These are phyloP conservation scores for Zoysia matrella DNA, from an alignment of 202 grass and related monocot species.

Conservation along the genomic window DNA sequence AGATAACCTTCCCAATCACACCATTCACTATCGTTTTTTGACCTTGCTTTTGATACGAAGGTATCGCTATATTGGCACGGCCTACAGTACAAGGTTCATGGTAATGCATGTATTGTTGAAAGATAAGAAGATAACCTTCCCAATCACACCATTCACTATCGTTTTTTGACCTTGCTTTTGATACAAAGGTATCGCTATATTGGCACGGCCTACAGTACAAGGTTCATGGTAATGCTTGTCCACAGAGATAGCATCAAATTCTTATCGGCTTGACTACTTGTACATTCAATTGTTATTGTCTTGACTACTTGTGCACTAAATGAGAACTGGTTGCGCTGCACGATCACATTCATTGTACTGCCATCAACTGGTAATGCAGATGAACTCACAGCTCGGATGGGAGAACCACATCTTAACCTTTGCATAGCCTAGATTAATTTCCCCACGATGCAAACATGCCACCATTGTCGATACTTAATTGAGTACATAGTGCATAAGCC, in stretches of 20 bases:
- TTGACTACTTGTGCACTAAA: neutral
- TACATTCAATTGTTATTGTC: neutral
- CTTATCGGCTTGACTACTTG: neutral
- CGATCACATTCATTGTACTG: slow-evolving; percentile 21
- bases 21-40: too few relatives aligned
- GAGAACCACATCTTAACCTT: slow-evolving; percentile 11
- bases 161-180: too few relatives aligned
- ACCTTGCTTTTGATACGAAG: too few relatives aligned
- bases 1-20: too few relatives aligned
- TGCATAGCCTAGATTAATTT: slow-evolving; percentile 21
- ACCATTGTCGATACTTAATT: slow-evolving; percentile 14
- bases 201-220: neutral
- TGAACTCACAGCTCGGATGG: slow-evolving; percentile 22
- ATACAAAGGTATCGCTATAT: too few relatives aligned
- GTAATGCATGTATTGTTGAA: neutral
- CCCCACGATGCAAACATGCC: slow-evolving; percentile 39
- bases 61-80: neutral
- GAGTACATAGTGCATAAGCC: slow-evolving; percentile 11
- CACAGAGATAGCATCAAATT: slow-evolving; percentile 32
- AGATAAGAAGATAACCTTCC: too few relatives aligned
- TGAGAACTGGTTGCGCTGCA: neutral
- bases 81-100: neutral
- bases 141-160: too few relatives aligned
- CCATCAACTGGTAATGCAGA: slow-evolving; percentile 22
- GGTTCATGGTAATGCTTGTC: neutral